Percentiles rank a stretch among this genome's conserved stretches.
phyloP scores from a whole-genome alignment of 805 yeast species.

The Metschnikowia continentalis region DNA sequence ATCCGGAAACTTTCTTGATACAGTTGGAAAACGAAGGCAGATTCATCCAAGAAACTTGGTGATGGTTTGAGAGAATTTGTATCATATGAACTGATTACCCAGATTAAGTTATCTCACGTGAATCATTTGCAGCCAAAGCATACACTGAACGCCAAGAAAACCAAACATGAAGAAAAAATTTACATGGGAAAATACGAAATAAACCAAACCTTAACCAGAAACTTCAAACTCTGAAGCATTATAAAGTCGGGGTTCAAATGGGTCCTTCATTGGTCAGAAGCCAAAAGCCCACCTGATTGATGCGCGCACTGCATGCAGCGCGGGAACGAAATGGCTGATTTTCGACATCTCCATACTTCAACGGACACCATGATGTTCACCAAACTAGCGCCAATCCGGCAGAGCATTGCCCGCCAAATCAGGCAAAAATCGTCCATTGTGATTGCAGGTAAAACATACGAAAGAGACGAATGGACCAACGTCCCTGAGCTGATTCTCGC shows the following conservation, averaged over 20 bases:
- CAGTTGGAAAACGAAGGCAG: conserved; percentile 60
- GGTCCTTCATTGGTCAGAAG: neutral
- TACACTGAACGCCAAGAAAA: too few species aligned
- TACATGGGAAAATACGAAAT: too few species aligned
- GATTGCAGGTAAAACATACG: conserved; percentile 42
- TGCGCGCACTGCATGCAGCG: neutral
- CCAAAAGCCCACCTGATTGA: neutral
- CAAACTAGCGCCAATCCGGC: conserved; percentile 2
- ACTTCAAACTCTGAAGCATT: too few species aligned
- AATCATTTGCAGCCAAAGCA: too few species aligned
- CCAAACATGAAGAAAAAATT: too few species aligned
- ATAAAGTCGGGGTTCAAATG: neutral
- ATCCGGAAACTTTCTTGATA: conserved; percentile 47
- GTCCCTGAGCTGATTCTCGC: conserved; percentile 69
- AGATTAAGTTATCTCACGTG: too few species aligned
- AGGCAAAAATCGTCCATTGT: conserved; percentile 33
- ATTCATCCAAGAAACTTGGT: conserved; percentile 92
- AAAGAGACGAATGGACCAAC: conserved; percentile 79
- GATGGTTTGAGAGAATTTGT: neutral
- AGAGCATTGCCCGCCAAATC: neutral
- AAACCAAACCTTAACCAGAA: too few species aligned
- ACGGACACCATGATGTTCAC: neutral
- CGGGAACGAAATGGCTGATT: neutral
- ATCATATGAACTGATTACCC: too few species aligned
- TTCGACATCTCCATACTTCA: neutral